A percentile compares a stretch with the other conserved stretches of the same genome.
phyloP scores from a whole-genome alignment of 352 stramenopile genomes.

The Peronospora belbahrii region DNA sequence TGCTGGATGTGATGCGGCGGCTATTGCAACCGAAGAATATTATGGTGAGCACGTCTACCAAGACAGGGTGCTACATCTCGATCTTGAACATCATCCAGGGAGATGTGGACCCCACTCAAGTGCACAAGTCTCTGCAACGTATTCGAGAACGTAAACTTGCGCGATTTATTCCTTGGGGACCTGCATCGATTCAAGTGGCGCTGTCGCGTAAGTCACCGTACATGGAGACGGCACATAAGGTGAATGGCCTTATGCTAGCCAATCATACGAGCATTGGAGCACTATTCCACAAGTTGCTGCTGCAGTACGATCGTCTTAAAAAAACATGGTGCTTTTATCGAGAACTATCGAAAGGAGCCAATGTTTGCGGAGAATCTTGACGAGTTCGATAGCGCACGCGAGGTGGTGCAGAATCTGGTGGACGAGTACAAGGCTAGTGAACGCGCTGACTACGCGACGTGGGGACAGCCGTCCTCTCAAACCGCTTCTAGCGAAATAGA shows the following conservation, averaged over 20 bases:
- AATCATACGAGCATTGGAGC: conserved; percentile 98
- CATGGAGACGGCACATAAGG: conserved; percentile 95
- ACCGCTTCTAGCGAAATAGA: conserved; percentile 18
- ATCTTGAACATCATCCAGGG: conserved; percentile 99
- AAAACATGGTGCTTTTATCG: conserved; percentile 97
- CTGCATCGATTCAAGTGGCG: conserved; percentile 97
- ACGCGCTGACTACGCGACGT: conserved; percentile 69
- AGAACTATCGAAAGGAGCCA: conserved; percentile 97
- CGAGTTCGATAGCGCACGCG: conserved; percentile 80
- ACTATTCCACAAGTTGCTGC: conserved; percentile 85
- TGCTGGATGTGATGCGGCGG: conserved; percentile 98
- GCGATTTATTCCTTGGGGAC: conserved; percentile 98
- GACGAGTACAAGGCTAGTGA: conserved; percentile 85
- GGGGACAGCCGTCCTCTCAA: conserved; percentile 32
- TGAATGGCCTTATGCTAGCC: conserved; percentile 96
- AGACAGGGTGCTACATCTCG: conserved; percentile 97
- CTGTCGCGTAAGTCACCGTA: conserved; percentile 96
- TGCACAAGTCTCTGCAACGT: conserved; percentile 98
- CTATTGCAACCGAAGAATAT: conserved; percentile 97
- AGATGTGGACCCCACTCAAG: conserved; percentile 96
- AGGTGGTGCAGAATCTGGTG: conserved; percentile 78
- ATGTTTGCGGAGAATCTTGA: conserved; percentile 92
- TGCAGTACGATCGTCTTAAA: conserved; percentile 96
- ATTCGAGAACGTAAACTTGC: conserved; percentile 96
- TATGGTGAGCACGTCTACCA: conserved; percentile 97